Conservation (phyloP, 1,139 yeast species). For the Tardiomyces digboiensis region DNA sequence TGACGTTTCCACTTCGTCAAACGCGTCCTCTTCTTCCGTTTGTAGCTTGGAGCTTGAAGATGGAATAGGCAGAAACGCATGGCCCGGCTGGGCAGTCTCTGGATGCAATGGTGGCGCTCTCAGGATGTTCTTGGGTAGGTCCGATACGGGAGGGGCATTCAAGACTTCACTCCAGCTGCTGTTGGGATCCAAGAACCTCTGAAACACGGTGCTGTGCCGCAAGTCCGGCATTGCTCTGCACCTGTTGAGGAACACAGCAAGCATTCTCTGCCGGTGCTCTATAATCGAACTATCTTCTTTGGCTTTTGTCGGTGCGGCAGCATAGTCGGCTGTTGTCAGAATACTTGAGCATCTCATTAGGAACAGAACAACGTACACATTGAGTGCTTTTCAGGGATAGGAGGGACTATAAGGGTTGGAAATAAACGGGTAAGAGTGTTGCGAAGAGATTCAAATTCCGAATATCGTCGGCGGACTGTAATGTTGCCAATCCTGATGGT, state of each 20-base stretch:
- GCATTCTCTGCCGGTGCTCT: constrained; percentile 63
- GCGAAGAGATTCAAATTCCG: constrained; percentile 83
- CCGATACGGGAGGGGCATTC: constrained; percentile 47
- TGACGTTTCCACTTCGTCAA: constrained; percentile 35
- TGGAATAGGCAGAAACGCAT: constrained; percentile 57
- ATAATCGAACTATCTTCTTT: constrained; percentile 43
- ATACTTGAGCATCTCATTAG: background rate
- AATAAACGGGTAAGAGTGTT: constrained; percentile 59
- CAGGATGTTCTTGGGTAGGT: constrained; percentile 42
- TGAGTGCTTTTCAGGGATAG: constrained; percentile 90
- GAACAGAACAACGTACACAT: constrained; percentile 19
- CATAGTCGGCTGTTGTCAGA: constrained; percentile 20
- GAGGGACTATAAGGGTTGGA: constrained; percentile 82
- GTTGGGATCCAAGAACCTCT: constrained; percentile 76
- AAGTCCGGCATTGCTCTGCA: constrained; percentile 53
- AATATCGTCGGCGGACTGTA: constrained; percentile 72
- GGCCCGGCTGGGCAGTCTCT: constrained; percentile 43
- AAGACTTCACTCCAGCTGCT: constrained; percentile 61
- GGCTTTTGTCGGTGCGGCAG: constrained; percentile 46
- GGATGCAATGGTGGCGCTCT: constrained; percentile 49
- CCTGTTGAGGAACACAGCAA: constrained; percentile 68
- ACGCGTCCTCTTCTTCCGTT: constrained; percentile 24
- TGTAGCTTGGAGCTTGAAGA: constrained; percentile 31
- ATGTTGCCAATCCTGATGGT: constrained; percentile 57
- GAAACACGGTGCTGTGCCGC: constrained; percentile 52